Conservation (phyloP, 139 green algal species). For the Bryopsis sp. region DNA sequence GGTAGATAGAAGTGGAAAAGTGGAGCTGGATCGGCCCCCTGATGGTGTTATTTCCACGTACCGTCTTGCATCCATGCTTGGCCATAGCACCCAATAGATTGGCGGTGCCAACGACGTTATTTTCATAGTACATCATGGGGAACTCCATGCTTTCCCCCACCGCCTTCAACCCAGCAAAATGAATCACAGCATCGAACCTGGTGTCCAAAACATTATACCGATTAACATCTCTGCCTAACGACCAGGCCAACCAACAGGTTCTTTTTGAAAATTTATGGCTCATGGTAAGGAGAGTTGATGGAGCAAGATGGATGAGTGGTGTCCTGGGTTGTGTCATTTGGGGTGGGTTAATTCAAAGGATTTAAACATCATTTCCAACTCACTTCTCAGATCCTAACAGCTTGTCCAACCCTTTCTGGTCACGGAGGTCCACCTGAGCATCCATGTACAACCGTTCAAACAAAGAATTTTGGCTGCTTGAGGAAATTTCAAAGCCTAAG, state of each 20-base stretch:
- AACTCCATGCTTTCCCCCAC: conserved; percentile 84
- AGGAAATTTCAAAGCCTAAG: no score
- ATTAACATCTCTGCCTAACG: not conserved
- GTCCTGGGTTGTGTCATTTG: no score
- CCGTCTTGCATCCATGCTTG: conserved; percentile 43
- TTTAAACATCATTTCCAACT: not conserved
- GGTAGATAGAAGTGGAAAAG: not conserved
- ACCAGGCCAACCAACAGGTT: no score
- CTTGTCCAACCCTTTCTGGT: conserved; percentile 17
- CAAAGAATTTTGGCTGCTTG: not conserved
- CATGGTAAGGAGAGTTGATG: no score
- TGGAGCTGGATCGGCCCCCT: no score
- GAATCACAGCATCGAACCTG: conserved; percentile 78
- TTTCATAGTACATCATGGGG: conserved; percentile 93
- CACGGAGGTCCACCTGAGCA: conserved; percentile 27
- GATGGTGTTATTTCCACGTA: no score
- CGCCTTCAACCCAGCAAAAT: conserved; percentile 93
- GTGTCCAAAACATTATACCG: conserved; percentile 3
- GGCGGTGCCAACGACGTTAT: conserved; percentile 89
- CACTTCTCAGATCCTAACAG: conserved; percentile 27
- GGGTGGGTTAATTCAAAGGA: no score
- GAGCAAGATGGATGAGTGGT: no score
- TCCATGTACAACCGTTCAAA: not conserved
- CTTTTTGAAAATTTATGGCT: no score
- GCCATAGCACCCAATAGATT: conserved; percentile 77